Evolutionary conservation across 495 filamentous ascomycete genomes (phyloP).

Genomic region (Aspergillus cavernicola): DNA sequence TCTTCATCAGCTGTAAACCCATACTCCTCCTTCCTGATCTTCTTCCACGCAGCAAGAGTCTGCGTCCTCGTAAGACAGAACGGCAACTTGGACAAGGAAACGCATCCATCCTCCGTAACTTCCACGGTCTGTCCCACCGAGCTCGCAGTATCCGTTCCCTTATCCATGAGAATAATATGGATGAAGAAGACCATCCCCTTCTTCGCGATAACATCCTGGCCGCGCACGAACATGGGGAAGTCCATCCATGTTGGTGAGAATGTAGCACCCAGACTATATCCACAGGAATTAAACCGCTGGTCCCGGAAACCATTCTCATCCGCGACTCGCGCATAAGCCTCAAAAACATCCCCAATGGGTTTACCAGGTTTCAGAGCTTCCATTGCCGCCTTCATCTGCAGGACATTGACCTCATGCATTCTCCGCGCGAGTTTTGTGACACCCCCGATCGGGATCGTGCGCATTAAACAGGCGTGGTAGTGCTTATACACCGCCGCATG

Average conservation of each 20-base stretch:
- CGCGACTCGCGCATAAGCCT: slow-evolving; percentile 22
- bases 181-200: slow-evolving; percentile 26
- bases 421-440: slow-evolving; percentile 20
- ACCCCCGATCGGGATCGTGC: slow-evolving; percentile 22
- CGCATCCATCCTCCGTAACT: slow-evolving; percentile 20
- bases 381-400: slow-evolving; percentile 24
- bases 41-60: slow-evolving; percentile 25
- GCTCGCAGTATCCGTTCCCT: slow-evolving; percentile 25
- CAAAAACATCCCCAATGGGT: slow-evolving; percentile 23
- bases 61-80: slow-evolving; percentile 23
- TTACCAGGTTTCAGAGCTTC: slow-evolving; percentile 20
- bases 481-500: slow-evolving; percentile 25
- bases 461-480: slow-evolving; percentile 25
- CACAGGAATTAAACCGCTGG: slow-evolving; percentile 23
- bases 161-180: slow-evolving; percentile 27
- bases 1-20: slow-evolving; percentile 18
- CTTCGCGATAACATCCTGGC: slow-evolving; percentile 19
- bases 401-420: slow-evolving; percentile 22
- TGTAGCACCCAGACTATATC: slow-evolving; percentile 22
- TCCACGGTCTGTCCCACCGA: slow-evolving; percentile 25
- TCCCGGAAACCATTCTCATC: slow-evolving; percentile 27
- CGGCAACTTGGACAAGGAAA: slow-evolving; percentile 22
- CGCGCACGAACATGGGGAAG: slow-evolving; percentile 25
- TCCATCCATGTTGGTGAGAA: slow-evolving; percentile 27
- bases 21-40: slow-evolving; percentile 24